Evolutionary conservation across 2,329 filamentous ascomycete species (phyloP), one percentile per base, ranked within the genome.

Genomic region (Tricladium varicosporioides): DNA sequence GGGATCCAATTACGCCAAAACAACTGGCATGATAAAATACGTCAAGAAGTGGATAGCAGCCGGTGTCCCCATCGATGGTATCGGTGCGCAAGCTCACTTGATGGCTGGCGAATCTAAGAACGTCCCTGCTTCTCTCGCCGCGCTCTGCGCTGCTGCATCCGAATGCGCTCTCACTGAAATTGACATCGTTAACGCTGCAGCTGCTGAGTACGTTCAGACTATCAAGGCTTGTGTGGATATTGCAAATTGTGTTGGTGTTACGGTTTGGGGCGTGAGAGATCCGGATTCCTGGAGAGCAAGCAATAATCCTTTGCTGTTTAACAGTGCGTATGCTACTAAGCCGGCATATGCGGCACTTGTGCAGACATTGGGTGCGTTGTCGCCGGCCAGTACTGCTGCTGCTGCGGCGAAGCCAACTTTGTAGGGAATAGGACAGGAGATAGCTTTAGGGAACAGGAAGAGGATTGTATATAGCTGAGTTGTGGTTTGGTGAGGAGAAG

Each of bases 161-260:
- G 84, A 88, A 66, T 78, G 86, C 32, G 85, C 85, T 5, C 77
- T 88, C 49, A 88, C 85, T 1, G 85, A 88, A 73, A 76, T 88
- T 18, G 87, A 91, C 66, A 88, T 91, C 65, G 78, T 79, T 51
- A 74, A 75, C 16, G 83, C 82, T 7, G 73, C 78, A 15, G 63
- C 78, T 1, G 47, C 49, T n/a, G 62, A 67, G 40, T 65, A 65
- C 46, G 60, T 65, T 49, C 43, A 57, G 22, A 66, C 68, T 46
- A 62, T 65, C 14, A 65, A 65, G 3, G 70, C 70, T 9, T 72
- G 71, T 53, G 36, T 71, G 32, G 60, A 64, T 42, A 61, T 68
- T 5, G 43, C 61, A 1, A 67, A 69, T 32, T 73, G 70, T 51
- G 67, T 72, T 7, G 71, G 70, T 45, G 67, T 72, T 18, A 73